Conservation (phyloP, 352 stramenopile genomes). For the Nothophytophthora sp. region DNA sequence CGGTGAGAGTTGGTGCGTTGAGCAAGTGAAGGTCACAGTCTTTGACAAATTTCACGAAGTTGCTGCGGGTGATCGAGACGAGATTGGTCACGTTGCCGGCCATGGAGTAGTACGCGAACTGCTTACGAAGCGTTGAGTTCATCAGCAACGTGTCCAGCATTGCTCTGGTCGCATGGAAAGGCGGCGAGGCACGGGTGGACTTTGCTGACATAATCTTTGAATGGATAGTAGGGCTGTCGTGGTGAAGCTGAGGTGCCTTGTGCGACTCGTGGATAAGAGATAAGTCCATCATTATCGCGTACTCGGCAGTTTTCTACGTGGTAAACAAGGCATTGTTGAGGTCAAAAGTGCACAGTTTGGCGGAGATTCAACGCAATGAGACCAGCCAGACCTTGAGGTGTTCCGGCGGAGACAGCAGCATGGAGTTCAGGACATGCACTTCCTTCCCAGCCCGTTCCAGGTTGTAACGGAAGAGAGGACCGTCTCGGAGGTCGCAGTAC, state of each 20-base stretch:
- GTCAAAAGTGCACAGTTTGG: neutral
- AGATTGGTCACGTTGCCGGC: conserved; percentile 65
- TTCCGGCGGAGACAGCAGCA: conserved; percentile 45
- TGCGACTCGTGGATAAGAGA: conserved; percentile 23
- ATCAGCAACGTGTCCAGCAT: conserved; percentile 36
- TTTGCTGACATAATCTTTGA: conserved; percentile 1
- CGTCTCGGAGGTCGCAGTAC: conserved; percentile 46
- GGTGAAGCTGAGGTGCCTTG: neutral
- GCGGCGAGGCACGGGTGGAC: neutral
- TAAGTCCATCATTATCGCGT: conserved; percentile 41
- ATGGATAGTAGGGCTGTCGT: neutral
- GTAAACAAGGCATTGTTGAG: neutral
- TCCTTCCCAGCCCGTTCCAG: conserved; percentile 52
- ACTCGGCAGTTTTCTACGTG: conserved; percentile 34
- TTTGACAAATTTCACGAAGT: conserved; percentile 68
- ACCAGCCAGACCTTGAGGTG: conserved; percentile 43
- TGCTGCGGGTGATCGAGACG: conserved; percentile 53
- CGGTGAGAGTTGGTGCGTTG: conserved; percentile 30
- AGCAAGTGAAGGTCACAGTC: conserved; percentile 56
- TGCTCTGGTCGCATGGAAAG: conserved; percentile 7
- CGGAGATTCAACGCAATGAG: neutral
- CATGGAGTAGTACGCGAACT: conserved; percentile 74
- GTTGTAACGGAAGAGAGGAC: conserved; percentile 49
- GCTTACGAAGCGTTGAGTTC: conserved; percentile 58
- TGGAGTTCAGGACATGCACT: conserved; percentile 62